A percentile compares a stretch with the other conserved stretches of the same genome.
Conservation (phyloP, 257 asterid species). For the Plantago ovata region DNA sequence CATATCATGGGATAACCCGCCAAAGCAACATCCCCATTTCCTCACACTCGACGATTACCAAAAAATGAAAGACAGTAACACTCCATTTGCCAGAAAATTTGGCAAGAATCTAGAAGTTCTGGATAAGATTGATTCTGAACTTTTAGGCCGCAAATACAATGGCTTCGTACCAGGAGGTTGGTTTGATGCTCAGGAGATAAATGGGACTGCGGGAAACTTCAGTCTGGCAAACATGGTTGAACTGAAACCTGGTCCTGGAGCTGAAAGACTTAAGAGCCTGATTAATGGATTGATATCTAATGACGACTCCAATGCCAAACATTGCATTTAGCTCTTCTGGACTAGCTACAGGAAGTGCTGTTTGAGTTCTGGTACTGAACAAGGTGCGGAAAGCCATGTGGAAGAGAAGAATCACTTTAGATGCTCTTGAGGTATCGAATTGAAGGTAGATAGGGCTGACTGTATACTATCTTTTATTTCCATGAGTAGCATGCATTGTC, state of each 20-base stretch:
- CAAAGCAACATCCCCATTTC: conserved; percentile 81
- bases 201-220: conserved; percentile 18
- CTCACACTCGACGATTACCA: conserved; percentile 40
- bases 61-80: conserved; percentile 59
- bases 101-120: conserved; percentile 38
- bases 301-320: conserved; percentile 44
- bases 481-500: background rate
- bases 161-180: conserved; percentile 78
- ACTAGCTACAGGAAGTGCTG: background rate
- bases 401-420: background rate
- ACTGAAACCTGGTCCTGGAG: conserved; percentile 63
- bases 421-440: background rate
- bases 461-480: background rate
- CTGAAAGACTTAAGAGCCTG: conserved; percentile 52
- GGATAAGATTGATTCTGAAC: conserved; percentile 59
- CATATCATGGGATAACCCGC: conserved; percentile 89
- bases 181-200: conserved; percentile 36
- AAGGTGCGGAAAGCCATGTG: background rate
- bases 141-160: conserved; percentile 39
- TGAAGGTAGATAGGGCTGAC: background rate
- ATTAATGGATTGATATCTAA: conserved; percentile 39
- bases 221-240: conserved; percentile 34
- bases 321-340: conserved; percentile 38
- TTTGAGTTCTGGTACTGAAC: background rate
- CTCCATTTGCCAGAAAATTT: conserved; percentile 74